Evolutionary conservation across 371 early-diverging fungal genomes (phyloP), one percentile per base, ranked within the genome.

Genomic region (Zopfochytrium polystomum): DNA sequence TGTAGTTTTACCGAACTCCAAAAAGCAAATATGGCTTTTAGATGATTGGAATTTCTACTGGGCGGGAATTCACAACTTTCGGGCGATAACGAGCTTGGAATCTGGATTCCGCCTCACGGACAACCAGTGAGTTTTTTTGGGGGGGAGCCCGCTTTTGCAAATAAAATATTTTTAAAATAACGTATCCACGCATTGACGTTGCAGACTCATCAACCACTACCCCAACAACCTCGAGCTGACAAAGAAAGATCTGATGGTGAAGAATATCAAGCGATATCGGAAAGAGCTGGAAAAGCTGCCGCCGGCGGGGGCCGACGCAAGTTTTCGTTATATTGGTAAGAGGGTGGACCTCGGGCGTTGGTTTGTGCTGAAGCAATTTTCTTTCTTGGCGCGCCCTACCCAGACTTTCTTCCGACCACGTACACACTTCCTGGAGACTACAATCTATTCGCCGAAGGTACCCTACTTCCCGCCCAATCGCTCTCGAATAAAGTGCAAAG

Each of bases 11-110:
- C 15, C 13, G 7, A 22, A 48, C 9, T 48, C 13, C n/a, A 22
- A 3, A 18, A 9, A 7, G 46, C 49, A 1, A 15, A 5, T 9
- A 30, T 46, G n/a, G 22, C 42, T 1, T 1, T 32, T 11, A 74
- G 77, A 76, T 44, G 79, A 79, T 51, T 79, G 79, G 79, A 74
- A 79, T 64, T 79, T 79, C 58, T 79, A 76, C 47, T 79, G 79
- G 75, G 71, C 74, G 3, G 62, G 72, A 65, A 34, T 76, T 11
- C 61, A 68, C 52, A 78, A 70, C 58, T 78, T 78, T 57, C 66
- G 75, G 22, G 52, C 44, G 26, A 76, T 78, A 32, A 74, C 76
- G 57, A 74, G 72, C 42, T 68, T 74, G 5, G 77, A 77, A 23
- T 68, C 71, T 32, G 77, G 77, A 31, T 77, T 75, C 54, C 48